phyloP scores from a whole-genome alignment of 352 stramenopile genomes.

The Phytophthora crassamura region DNA sequence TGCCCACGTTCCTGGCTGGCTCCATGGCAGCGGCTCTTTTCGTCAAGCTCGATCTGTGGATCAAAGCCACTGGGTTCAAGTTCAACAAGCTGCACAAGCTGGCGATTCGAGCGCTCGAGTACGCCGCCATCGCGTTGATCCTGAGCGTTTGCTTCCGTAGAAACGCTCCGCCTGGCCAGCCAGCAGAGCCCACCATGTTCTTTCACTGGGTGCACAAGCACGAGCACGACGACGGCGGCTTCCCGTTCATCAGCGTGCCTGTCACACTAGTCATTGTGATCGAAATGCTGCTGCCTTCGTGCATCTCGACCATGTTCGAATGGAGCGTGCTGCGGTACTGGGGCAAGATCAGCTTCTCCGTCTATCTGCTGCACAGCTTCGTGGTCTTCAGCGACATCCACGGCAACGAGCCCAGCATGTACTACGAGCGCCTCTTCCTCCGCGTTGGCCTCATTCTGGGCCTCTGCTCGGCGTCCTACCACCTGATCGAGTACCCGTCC shows the following conservation, averaged over 20 bases:
- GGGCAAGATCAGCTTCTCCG: conserved; percentile 60
- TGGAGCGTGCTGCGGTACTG: conserved; percentile 50
- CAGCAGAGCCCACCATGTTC: conserved; percentile 35
- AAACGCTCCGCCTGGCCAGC: conserved; percentile 11
- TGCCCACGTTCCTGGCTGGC: conserved; percentile 50
- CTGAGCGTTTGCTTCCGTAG: conserved; percentile 41
- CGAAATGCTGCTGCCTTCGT: conserved; percentile 49
- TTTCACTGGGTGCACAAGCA: conserved; percentile 45
- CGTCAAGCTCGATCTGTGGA: conserved; percentile 32
- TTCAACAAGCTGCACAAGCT: conserved; percentile 25
- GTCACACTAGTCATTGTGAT: conserved; percentile 47
- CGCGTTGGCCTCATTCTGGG: conserved; percentile 39
- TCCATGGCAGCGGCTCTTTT: conserved; percentile 51
- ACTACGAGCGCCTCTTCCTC: conserved; percentile 43
- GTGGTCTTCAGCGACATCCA: conserved; percentile 45
- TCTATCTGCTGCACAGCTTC: conserved; percentile 64
- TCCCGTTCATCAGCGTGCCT: conserved; percentile 43
- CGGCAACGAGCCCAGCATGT: conserved; percentile 26
- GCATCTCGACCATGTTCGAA: conserved; percentile 46
- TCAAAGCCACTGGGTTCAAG: conserved; percentile 30
- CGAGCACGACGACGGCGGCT: conserved; percentile 25
- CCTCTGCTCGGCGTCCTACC: conserved; percentile 45
- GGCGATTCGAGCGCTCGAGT: conserved; percentile 34
- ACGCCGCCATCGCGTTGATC: conserved; percentile 26
- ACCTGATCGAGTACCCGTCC: conserved; percentile 56